Evolutionary conservation across 2,329 filamentous ascomycete genomes (phyloP).

Genomic region (Alternaria conjuncta): DNA sequence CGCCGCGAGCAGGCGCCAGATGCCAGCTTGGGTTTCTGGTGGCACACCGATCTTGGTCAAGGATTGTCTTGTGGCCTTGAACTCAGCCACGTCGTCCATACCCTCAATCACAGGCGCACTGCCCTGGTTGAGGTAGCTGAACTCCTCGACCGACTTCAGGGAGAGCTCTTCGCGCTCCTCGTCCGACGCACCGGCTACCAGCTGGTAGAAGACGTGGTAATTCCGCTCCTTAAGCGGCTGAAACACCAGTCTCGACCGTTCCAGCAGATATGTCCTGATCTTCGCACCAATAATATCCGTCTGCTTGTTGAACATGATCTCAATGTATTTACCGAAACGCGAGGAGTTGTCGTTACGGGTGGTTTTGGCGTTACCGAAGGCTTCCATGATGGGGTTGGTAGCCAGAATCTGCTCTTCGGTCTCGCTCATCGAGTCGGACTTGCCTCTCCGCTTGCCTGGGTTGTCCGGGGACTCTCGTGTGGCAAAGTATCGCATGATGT

Average conservation of each 20-base stretch:
- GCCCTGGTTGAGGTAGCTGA: constrained; percentile 95
- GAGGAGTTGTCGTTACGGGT: constrained; percentile 99
- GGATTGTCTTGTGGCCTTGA: constrained; percentile 84
- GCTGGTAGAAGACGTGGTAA: constrained; percentile 99
- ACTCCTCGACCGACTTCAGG: constrained; percentile 84
- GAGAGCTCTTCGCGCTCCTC: constrained; percentile 80
- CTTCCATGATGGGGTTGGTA: constrained; percentile 99
- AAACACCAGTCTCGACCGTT: constrained; percentile 94
- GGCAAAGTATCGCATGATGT: constrained; percentile 99
- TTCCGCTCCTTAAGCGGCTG: constrained; percentile 97
- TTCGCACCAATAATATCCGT: constrained; percentile 98
- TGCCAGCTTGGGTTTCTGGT: constrained; percentile 75
- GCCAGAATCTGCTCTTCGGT: constrained; percentile 98
- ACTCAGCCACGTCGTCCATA: constrained; percentile 94
- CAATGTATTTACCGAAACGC: constrained; percentile 98
- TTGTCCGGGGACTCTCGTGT: constrained; percentile 94
- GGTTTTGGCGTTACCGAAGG: constrained; percentile 99
- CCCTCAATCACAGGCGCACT: constrained; percentile 89
- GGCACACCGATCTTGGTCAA: constrained; percentile 86
- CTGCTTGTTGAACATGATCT: constrained; percentile 97
- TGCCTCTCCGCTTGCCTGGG: constrained; percentile 78
- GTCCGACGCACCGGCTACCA: constrained; percentile 89
- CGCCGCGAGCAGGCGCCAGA: constrained; percentile 89
- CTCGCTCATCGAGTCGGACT: constrained; percentile 85
- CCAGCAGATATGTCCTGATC: constrained; percentile 93